Evolutionary conservation across 208 protist genomes (phyloP).

Genomic region (Angomonas ambiguus): DNA sequence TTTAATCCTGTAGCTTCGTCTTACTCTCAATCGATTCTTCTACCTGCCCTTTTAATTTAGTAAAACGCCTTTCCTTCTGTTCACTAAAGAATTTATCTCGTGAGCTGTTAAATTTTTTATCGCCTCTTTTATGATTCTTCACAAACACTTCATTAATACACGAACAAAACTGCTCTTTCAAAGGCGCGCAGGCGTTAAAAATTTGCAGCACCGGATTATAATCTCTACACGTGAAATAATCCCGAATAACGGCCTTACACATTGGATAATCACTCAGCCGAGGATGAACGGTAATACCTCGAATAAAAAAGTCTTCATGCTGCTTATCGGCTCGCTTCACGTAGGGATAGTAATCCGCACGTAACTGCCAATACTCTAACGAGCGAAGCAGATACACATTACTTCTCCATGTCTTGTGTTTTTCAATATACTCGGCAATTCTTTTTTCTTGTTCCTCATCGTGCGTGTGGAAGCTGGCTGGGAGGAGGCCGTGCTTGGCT

Average conservation of each 20-base stretch:
- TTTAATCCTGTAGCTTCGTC: slow-evolving; percentile 66
- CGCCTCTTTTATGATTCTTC: slow-evolving; percentile 70
- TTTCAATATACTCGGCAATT: slow-evolving; percentile 56
- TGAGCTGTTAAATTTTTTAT: slow-evolving; percentile 74
- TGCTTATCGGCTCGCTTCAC: slow-evolving; percentile 47
- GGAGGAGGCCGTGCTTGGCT: slow-evolving; percentile 57
- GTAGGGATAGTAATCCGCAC: slow-evolving; percentile 79
- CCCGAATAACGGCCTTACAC: slow-evolving; percentile 74
- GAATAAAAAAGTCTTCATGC: slow-evolving; percentile 78
- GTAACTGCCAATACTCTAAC: slow-evolving; percentile 77
- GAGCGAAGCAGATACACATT: slow-evolving; percentile 51
- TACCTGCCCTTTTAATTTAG: slow-evolving; percentile 54
- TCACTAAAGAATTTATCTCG: slow-evolving; percentile 58
- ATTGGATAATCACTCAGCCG: slow-evolving; percentile 81
- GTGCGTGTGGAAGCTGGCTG: slow-evolving; percentile 45
- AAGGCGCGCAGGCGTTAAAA: slow-evolving; percentile 73
- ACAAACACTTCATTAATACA: slow-evolving; percentile 87
- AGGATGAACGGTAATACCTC: slow-evolving; percentile 70
- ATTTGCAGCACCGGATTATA: slow-evolving; percentile 59
- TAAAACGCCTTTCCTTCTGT: slow-evolving; percentile 52
- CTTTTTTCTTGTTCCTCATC: slow-evolving; percentile 54
- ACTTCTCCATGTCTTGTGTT: slow-evolving; percentile 54
- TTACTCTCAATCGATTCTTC: slow-evolving; percentile 57
- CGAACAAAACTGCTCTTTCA: slow-evolving; percentile 81
- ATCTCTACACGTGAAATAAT: slow-evolving; percentile 83